Percentiles rank a stretch among this genome's conserved stretches.
Evolutionary conservation across 148 eudicot species (phyloP).

Genomic region (Drosera capensis): DNA sequence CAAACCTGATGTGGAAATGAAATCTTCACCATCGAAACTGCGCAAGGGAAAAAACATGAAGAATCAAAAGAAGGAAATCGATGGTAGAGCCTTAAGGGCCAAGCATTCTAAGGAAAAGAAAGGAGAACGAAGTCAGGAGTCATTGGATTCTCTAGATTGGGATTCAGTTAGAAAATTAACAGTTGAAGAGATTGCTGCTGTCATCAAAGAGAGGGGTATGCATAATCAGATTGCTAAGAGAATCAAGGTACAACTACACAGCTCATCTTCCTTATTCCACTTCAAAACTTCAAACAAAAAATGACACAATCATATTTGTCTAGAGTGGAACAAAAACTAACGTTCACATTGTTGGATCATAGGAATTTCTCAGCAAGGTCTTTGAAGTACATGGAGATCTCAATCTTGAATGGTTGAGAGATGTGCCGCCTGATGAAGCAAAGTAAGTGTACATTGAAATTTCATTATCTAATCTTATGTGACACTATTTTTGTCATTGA

Average conservation of each 20-base stretch:
- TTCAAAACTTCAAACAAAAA: background rate
- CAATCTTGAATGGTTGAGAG: constrained; percentile 41
- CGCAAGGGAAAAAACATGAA: background rate
- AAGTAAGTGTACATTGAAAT: constrained; percentile 14
- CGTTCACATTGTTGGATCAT: no score
- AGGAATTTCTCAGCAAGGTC: constrained; percentile 20
- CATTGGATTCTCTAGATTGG: constrained; percentile 27
- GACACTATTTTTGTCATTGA: background rate
- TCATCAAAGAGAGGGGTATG: constrained; percentile 26
- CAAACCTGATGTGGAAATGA: no score
- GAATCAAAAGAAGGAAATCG: background rate
- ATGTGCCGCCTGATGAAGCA: constrained; percentile 14
- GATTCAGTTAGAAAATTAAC: constrained; percentile 17
- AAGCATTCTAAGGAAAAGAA: constrained; percentile 4
- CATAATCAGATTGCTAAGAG: constrained; percentile 20
- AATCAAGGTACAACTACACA: constrained; percentile 23
- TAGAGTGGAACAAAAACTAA: background rate
- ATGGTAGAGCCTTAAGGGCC: constrained; percentile 11
- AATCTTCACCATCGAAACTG: background rate
- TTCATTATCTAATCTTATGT: background rate
- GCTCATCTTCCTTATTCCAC: background rate
- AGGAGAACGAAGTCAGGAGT: constrained; percentile 1
- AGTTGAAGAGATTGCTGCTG: constrained; percentile 15
- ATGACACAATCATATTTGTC: background rate
- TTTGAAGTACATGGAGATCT: constrained; percentile 19